Conservation (phyloP, 139 green algal genomes). For the Chlorella sorokiniana region DNA sequence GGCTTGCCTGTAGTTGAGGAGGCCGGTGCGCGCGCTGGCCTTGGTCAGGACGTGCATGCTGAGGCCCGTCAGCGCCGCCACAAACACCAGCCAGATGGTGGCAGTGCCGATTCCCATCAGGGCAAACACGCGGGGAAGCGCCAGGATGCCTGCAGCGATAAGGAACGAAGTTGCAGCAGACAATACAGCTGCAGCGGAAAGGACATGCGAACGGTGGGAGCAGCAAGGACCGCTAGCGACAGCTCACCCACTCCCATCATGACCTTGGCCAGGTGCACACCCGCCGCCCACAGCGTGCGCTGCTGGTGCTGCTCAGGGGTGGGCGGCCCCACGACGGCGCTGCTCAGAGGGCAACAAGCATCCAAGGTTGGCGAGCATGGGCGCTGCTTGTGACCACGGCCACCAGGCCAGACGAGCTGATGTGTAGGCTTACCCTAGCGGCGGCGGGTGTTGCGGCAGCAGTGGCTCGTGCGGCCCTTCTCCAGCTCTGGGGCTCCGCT, state of each 20-base stretch:
- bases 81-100: slow-evolving; percentile 20
- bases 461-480: not conserved
- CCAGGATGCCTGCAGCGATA: slow-evolving; percentile 28
- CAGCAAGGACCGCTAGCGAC: not conserved
- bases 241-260: slow-evolving; percentile 36
- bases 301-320: slow-evolving; percentile 22
- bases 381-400: not conserved
- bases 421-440: not conserved
- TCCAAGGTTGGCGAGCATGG: too few species aligned
- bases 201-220: not conserved
- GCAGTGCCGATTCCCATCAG: slow-evolving; percentile 23
- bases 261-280: slow-evolving; percentile 27
- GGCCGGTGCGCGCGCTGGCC: slow-evolving; percentile 26
- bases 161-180: not conserved
- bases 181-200: too few species aligned
- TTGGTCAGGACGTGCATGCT: slow-evolving; percentile 29
- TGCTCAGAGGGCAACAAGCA: not conserved
- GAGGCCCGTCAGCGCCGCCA: slow-evolving; percentile 20
- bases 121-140: slow-evolving; percentile 30
- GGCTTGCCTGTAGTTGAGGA: slow-evolving; percentile 24
- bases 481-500: not conserved
- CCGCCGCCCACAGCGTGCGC: slow-evolving; percentile 19
- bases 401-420: not conserved
- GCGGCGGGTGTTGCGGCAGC: not conserved
- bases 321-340: not conserved